Evolutionary conservation across 2,329 filamentous ascomycete species (phyloP).

Genomic region (Atkinsonella hypoxylon): DNA sequence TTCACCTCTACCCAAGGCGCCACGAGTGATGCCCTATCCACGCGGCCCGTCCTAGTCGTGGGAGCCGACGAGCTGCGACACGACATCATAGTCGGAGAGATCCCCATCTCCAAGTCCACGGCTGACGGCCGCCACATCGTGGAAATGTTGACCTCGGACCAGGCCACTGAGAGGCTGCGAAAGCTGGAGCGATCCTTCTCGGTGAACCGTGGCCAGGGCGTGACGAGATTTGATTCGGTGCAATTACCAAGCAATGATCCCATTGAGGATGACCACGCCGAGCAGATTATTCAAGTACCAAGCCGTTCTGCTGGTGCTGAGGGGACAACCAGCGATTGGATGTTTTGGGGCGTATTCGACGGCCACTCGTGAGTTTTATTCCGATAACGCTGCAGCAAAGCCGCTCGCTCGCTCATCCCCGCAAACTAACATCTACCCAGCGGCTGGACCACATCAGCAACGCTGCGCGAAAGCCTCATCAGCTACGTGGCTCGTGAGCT

Average conservation of each 20-base stretch:
- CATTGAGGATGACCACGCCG: constrained; percentile 95
- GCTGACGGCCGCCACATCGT: constrained; percentile 76
- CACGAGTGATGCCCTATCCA: constrained; percentile 30
- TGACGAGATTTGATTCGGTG: constrained; percentile 87
- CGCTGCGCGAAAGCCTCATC: constrained; percentile 83
- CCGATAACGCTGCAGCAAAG: too few species aligned
- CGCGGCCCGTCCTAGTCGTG: constrained; percentile 68
- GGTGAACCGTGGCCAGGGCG: constrained; percentile 78
- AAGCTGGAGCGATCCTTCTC: constrained; percentile 86
- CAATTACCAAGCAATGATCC: constrained; percentile 94
- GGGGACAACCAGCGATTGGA: constrained; percentile 64
- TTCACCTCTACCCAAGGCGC: constrained; percentile 28
- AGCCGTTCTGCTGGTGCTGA: constrained; percentile 32
- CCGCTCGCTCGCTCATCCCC: neutral
- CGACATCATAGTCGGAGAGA: constrained; percentile 72
- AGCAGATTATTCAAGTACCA: constrained; percentile 92
- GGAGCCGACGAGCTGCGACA: constrained; percentile 86
- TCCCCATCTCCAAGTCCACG: constrained; percentile 76
- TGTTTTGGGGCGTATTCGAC: constrained; percentile 99
- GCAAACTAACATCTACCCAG: constrained; percentile 31
- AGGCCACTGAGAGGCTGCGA: constrained; percentile 80
- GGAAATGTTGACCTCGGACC: constrained; percentile 93
- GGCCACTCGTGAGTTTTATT: constrained; percentile 65
- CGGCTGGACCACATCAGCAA: constrained; percentile 96
- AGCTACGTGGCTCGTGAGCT: constrained; percentile 87